phyloP scores from a whole-genome alignment of 2,329 filamentous ascomycete genomes.

The Aspergillus unguis region DNA sequence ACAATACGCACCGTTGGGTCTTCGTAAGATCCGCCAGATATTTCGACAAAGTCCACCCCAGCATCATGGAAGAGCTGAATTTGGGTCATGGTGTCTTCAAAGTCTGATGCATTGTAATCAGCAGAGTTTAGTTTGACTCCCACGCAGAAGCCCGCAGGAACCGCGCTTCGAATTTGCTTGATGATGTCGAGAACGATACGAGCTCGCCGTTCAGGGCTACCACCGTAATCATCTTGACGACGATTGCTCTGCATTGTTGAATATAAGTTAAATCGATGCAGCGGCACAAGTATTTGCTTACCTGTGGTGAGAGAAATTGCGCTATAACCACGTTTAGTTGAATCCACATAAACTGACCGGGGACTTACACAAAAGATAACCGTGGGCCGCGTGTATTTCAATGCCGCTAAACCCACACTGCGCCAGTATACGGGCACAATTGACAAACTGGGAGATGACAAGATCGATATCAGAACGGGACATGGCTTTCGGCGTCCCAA shows the following conservation, averaged over 20 bases:
- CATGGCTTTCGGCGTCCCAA: constrained; percentile 54
- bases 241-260: constrained; percentile 21
- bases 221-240: constrained; percentile 43
- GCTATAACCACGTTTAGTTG: background rate
- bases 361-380: constrained; percentile 40
- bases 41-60: constrained; percentile 61
- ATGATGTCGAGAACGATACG: constrained; percentile 42
- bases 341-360: background rate
- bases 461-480: constrained; percentile 49
- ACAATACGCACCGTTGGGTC: constrained; percentile 37
- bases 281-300: background rate
- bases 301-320: background rate
- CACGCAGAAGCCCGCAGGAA: constrained; percentile 38
- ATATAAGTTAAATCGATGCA: background rate
- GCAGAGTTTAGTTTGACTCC: constrained; percentile 46
- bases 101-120: constrained; percentile 28
- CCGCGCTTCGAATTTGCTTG: constrained; percentile 33
- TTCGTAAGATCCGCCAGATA: constrained; percentile 60
- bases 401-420: constrained; percentile 23
- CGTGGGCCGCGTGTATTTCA: constrained; percentile 49
- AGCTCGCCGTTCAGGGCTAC: constrained; percentile 37
- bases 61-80: constrained; percentile 43
- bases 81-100: constrained; percentile 54
- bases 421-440: constrained; percentile 45
- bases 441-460: constrained; percentile 49